A percentile compares a stretch with the other conserved stretches of the same genome.
Conservation (phyloP, 768 basidiomycete species). For the Tylopilus vinaceipallidus region DNA sequence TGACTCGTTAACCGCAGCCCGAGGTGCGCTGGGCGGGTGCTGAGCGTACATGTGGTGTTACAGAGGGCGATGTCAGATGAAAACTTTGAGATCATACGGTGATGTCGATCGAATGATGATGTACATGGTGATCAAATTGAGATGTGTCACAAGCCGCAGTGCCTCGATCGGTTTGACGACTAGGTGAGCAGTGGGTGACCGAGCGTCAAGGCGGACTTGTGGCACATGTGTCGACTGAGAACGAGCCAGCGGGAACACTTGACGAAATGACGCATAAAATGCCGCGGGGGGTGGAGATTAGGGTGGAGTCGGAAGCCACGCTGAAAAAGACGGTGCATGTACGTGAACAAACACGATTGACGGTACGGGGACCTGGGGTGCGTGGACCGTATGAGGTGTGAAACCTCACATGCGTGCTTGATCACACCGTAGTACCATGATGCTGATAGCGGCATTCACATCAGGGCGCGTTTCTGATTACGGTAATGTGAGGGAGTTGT, state of each 20-base stretch:
- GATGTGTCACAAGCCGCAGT: slow-evolving; percentile 27
- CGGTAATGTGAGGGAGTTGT: slow-evolving; percentile 29
- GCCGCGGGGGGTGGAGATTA: slow-evolving; percentile 34
- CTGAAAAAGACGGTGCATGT: slow-evolving; percentile 31
- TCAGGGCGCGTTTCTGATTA: slow-evolving; percentile 33
- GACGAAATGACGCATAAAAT: slow-evolving; percentile 18
- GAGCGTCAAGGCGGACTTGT: slow-evolving; percentile 9
- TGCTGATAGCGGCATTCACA: slow-evolving; percentile 35
- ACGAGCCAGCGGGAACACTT: slow-evolving; percentile 11
- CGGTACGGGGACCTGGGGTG: slow-evolving; percentile 35
- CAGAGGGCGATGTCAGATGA: slow-evolving; percentile 24
- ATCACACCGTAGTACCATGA: slow-evolving; percentile 28
- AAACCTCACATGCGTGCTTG: slow-evolving; percentile 31
- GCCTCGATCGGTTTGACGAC: slow-evolving; percentile 11
- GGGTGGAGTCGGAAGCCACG: slow-evolving; percentile 32
- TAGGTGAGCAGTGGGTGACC: neutral
- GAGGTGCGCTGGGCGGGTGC: too few species aligned
- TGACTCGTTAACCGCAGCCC: slow-evolving; percentile 4
- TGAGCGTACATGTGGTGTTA: slow-evolving; percentile 23
- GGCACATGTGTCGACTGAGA: slow-evolving; percentile 16
- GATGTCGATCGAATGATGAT: slow-evolving; percentile 27
- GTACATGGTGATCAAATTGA: slow-evolving; percentile 20
- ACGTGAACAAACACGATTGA: slow-evolving; percentile 35
- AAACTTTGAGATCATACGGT: slow-evolving; percentile 10
- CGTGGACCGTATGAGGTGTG: slow-evolving; percentile 33